A percentile compares a stretch with the other conserved stretches of the same genome.
Evolutionary conservation across 345 rosid genomes (phyloP).

Genomic region (Populus euphratica): DNA sequence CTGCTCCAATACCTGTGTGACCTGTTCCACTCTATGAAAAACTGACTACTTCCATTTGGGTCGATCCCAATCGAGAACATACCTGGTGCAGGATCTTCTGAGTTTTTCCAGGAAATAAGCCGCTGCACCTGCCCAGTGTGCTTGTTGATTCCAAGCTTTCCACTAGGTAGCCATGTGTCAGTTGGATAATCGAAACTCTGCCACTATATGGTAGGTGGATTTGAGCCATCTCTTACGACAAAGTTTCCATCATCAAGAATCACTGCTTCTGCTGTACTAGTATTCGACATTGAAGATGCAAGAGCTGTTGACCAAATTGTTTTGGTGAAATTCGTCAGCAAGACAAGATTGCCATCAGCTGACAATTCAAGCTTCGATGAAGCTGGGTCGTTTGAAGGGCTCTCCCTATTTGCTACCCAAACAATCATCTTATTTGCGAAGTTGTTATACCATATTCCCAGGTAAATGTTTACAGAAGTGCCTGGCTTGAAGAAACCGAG

Average conservation of each 20-base stretch:
- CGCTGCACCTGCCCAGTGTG: not conserved
- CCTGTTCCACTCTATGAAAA: constrained; percentile 6
- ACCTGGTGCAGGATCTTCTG: constrained; percentile 30
- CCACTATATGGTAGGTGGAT: not conserved
- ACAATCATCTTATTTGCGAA: rapidly evolving
- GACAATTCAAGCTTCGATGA: not conserved
- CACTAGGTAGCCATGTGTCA: constrained; percentile 8
- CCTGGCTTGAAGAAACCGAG: not conserved
- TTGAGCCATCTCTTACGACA: constrained; percentile 12
- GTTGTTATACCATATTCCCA: not conserved
- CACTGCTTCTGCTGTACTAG: constrained; percentile 6
- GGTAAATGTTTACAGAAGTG: not conserved
- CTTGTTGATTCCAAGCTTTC: constrained; percentile 19
- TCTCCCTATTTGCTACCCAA: not conserved
- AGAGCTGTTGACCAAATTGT: not conserved
- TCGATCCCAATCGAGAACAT: constrained; percentile 17
- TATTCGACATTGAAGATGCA: not conserved
- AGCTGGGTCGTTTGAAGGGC: not conserved
- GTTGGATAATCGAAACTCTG: too few relatives aligned
- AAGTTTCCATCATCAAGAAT: constrained; percentile 28
- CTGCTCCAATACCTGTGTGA: constrained; percentile 8
- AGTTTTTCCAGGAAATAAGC: constrained; percentile 21
- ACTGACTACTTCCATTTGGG: constrained; percentile 11
- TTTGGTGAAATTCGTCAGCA: not conserved
- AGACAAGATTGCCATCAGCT: not conserved